A percentile compares a stretch with the other conserved stretches of the same genome.
phyloP scores from a whole-genome alignment of 352 stramenopile genomes.

The Phytophthora meadii region DNA sequence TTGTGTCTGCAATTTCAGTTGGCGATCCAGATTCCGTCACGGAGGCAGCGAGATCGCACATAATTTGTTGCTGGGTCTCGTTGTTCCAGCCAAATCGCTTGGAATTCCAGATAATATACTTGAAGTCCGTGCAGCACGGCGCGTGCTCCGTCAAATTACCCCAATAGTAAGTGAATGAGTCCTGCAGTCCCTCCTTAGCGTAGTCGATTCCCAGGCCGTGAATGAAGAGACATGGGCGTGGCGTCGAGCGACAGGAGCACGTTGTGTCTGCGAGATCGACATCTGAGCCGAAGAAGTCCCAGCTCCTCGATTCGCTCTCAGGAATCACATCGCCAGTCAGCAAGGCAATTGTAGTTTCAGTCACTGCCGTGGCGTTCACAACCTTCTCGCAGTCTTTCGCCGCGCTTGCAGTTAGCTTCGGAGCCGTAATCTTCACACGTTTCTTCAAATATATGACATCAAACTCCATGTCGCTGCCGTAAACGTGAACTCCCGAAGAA shows the following conservation, averaged over 20 bases:
- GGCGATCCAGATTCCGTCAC: slow-evolving; percentile 27
- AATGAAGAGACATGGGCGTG: slow-evolving; percentile 57
- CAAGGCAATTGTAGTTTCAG: slow-evolving; percentile 26
- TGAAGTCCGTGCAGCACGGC: slow-evolving; percentile 54
- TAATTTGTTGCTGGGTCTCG: slow-evolving; percentile 40
- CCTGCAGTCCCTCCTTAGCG: slow-evolving; percentile 27
- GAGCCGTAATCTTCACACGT: slow-evolving; percentile 24
- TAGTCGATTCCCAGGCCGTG: slow-evolving; percentile 44
- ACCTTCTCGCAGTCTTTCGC: slow-evolving; percentile 21
- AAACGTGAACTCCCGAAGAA: slow-evolving; percentile 24
- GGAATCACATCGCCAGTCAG: slow-evolving; percentile 38
- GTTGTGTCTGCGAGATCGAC: slow-evolving; percentile 19
- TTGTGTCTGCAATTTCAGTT: slow-evolving; percentile 46
- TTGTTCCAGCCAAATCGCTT: slow-evolving; percentile 42
- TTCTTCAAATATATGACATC: slow-evolving; percentile 32
- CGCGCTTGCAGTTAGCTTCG: slow-evolving; percentile 13
- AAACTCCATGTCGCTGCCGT: slow-evolving; percentile 44
- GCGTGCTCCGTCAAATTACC: slow-evolving; percentile 46
- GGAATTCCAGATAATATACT: slow-evolving; percentile 59
- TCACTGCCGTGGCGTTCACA: slow-evolving; percentile 28
- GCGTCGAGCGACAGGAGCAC: slow-evolving; percentile 39
- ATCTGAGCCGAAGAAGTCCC: slow-evolving; percentile 4
- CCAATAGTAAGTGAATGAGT: slow-evolving; percentile 46
- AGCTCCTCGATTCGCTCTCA: slow-evolving; percentile 19
- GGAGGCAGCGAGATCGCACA: slow-evolving; percentile 38